A percentile compares a stretch with the other conserved stretches of the same genome.
Evolutionary conservation across 108 stramenopile genomes (phyloP).

Genomic region (Stephanodiscus minutulus): DNA sequence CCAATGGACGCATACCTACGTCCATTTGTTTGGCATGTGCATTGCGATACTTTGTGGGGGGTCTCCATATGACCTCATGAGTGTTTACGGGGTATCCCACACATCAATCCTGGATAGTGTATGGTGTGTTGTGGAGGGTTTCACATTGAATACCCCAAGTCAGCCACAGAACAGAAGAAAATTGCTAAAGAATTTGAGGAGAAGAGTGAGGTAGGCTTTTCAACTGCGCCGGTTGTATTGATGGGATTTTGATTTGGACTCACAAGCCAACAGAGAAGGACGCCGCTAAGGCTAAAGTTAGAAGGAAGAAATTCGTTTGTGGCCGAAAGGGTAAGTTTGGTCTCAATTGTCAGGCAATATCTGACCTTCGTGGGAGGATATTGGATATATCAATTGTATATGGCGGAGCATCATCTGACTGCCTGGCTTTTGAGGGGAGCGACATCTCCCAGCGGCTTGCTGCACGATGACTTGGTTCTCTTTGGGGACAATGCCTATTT

Average conservation of each 20-base stretch:
- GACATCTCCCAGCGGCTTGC: conserved; percentile 2
- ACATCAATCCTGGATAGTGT: conserved; percentile 10
- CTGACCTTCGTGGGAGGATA: conserved; percentile 21
- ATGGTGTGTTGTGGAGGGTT: conserved; percentile 23
- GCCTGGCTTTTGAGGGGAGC: conserved; percentile 22
- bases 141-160: conserved; percentile 17
- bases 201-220: conserved; percentile 15
- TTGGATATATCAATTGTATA: conserved; percentile 28
- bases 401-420: conserved; percentile 31
- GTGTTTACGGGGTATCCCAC: conserved; percentile 11
- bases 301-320: conserved; percentile 31
- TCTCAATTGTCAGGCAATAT: conserved; percentile 20
- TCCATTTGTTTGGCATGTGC: conserved; percentile 16
- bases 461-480: conserved; percentile 11
- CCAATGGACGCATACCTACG: conserved; percentile 15
- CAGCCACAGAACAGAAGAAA: conserved; percentile 8
- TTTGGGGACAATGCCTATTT: conserved; percentile 46
- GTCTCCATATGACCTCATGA: conserved; percentile 25
- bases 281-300: background rate
- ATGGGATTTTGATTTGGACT: conserved; percentile 44
- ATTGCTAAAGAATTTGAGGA: conserved; percentile 36
- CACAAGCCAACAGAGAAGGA: conserved; percentile 22
- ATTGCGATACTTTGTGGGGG: conserved; percentile 37
- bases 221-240: conserved; percentile 42
- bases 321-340: conserved; percentile 40